Evolutionary conservation across 345 rosid genomes (phyloP).

Genomic region (Ailanthus altissimus): DNA sequence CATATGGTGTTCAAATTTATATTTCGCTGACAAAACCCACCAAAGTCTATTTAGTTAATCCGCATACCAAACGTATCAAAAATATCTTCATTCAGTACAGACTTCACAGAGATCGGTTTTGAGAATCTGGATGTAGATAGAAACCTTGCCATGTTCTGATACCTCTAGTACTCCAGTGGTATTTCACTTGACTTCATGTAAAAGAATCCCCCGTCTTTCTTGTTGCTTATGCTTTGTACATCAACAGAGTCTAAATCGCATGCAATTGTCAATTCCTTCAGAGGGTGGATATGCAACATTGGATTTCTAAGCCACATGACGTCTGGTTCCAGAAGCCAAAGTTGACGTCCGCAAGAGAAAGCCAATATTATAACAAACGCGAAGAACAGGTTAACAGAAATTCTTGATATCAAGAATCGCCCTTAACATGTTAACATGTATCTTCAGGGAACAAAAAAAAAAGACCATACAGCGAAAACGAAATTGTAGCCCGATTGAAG

Average conservation of each 20-base stretch:
- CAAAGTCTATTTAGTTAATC: slow-evolving; percentile 21
- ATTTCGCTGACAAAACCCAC: slow-evolving; percentile 31
- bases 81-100: not conserved
- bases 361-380: not conserved
- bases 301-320: slow-evolving; percentile 67
- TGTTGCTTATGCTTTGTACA: not conserved
- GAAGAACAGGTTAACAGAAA: too few species aligned
- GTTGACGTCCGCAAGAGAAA: not conserved
- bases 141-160: slow-evolving; percentile 23
- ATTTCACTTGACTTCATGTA: slow-evolving; percentile 23
- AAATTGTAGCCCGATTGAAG: slow-evolving; percentile 45
- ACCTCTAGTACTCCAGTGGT: slow-evolving; percentile 24
- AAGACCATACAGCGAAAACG: slow-evolving; percentile 44
- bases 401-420: too few species aligned
- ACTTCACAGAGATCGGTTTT: slow-evolving; percentile 26
- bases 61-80: not conserved
- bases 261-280: slow-evolving; percentile 25
- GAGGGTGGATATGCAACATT: slow-evolving; percentile 11
- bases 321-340: slow-evolving; percentile 49
- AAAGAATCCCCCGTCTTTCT: slow-evolving; percentile 41
- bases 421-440: not conserved
- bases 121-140: slow-evolving; percentile 29
- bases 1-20: slow-evolving; percentile 29
- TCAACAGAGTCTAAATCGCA: slow-evolving; percentile 29
- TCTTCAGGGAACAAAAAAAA: not conserved